phyloP scores from a whole-genome alignment of 768 basidiomycete genomes.

The Bullera alba region DNA sequence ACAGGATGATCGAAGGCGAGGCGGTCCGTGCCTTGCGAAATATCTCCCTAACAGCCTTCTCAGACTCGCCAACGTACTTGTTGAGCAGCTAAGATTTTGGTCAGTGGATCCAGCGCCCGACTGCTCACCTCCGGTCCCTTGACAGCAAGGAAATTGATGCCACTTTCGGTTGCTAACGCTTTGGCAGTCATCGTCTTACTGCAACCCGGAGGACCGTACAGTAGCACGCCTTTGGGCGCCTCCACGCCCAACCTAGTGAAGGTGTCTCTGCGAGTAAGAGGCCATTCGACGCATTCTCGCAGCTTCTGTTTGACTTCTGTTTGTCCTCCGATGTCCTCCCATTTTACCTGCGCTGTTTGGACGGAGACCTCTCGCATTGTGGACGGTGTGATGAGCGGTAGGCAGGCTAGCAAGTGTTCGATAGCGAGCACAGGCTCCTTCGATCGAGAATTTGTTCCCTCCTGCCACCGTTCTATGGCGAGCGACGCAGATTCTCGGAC shows the following conservation, averaged over 20 bases:
- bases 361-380: slow-evolving; percentile 90
- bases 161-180: slow-evolving; percentile 86
- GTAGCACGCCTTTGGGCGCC: slow-evolving; percentile 79
- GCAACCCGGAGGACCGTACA: slow-evolving; percentile 96
- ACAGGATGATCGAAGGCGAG: slow-evolving; percentile 92
- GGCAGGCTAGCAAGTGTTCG: slow-evolving; percentile 61
- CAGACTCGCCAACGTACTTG: slow-evolving; percentile 97
- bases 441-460: slow-evolving; percentile 2
- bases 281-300: slow-evolving; percentile 92
- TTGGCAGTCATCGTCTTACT: slow-evolving; percentile 90
- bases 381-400: slow-evolving; percentile 78
- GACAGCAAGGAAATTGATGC: slow-evolving; percentile 91
- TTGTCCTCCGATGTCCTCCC: slow-evolving; percentile 87
- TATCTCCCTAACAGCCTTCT: slow-evolving; percentile 86
- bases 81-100: slow-evolving; percentile 64
- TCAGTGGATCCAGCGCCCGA: background rate
- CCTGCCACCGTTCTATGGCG: slow-evolving; percentile 77
- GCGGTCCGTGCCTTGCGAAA: slow-evolving; percentile 92
- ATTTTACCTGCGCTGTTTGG: slow-evolving; percentile 72
- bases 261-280: slow-evolving; percentile 73
- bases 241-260: slow-evolving; percentile 80
- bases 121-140: slow-evolving; percentile 94
- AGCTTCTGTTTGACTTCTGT: slow-evolving; percentile 71
- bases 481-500: slow-evolving; percentile 86
- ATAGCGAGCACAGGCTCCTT: slow-evolving; percentile 48